A percentile compares a stretch with the other conserved stretches of the same genome.
Evolutionary conservation across 148 eudicot species (phyloP).

Genomic region (Limonium bicolor): DNA sequence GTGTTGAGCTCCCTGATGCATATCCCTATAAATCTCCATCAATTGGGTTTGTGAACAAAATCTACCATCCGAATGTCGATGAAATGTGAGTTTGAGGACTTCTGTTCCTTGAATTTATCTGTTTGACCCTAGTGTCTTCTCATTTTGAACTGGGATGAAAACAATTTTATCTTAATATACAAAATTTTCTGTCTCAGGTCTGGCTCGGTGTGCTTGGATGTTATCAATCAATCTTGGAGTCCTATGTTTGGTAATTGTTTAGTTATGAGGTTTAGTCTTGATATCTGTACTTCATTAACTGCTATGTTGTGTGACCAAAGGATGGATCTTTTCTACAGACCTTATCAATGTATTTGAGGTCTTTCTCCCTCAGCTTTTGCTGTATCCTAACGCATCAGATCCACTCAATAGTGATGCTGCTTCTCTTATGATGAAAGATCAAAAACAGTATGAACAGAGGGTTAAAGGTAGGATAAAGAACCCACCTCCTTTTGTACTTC

Average conservation of each 20-base stretch:
- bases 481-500: not conserved
- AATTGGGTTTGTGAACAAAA: constrained; percentile 57
- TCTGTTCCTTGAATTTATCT: no score
- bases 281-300: no score
- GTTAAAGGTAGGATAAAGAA: constrained; percentile 56
- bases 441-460: constrained; percentile 42
- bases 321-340: constrained; percentile 22
- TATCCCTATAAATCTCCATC: constrained; percentile 84
- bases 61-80: constrained; percentile 73
- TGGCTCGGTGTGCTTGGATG: constrained; percentile 80
- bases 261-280: no score
- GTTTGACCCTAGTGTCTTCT: no score
- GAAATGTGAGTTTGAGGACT: constrained; percentile 56
- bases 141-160: no score
- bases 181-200: constrained; percentile 48
- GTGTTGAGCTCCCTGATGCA: constrained; percentile 69
- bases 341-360: constrained; percentile 59
- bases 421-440: constrained; percentile 42
- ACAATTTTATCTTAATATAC: no score
- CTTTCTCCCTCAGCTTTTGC: constrained; percentile 70
- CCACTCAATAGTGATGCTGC: constrained; percentile 60
- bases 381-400: constrained; percentile 63
- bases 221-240: constrained; percentile 80
- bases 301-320: not conserved
- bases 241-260: constrained; percentile 67